phyloP scores from a whole-genome alignment of 768 basidiomycete genomes.

The Sporobolomyces phaffii region DNA sequence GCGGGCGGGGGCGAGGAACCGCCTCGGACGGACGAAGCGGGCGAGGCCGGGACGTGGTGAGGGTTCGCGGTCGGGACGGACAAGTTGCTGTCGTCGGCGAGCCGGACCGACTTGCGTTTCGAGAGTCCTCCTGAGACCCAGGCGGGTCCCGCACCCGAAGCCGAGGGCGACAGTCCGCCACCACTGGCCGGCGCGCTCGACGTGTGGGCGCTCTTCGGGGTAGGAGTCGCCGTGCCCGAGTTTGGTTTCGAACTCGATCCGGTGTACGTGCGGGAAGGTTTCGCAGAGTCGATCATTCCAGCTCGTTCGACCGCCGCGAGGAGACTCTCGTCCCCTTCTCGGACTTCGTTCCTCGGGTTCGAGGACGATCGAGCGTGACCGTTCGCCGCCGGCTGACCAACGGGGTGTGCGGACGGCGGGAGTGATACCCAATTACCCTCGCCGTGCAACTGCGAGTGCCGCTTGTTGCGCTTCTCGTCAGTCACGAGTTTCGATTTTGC shows the following conservation, averaged over 20 bases:
- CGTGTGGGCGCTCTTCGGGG: neutral
- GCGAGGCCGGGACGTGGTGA: conserved; percentile 2
- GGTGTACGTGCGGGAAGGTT: conserved; percentile 23
- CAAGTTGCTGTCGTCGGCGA: conserved; percentile 18
- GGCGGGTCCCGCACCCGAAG: neutral
- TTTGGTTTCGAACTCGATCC: neutral
- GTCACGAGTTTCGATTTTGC: conserved; percentile 7
- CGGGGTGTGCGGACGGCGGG: neutral
- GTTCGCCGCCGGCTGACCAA: neutral
- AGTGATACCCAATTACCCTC: conserved; percentile 30
- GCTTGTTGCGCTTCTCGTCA: conserved; percentile 29
- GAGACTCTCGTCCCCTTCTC: conserved; percentile 22
- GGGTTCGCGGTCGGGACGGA: neutral
- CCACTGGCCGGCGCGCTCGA: neutral
- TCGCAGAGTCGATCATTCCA: conserved; percentile 7
- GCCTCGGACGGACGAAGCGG: conserved; percentile 26
- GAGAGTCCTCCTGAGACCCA: conserved; percentile 1
- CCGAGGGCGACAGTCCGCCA: neutral
- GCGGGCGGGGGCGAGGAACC: neutral
- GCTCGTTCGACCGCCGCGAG: conserved; percentile 30
- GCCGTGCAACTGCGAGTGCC: conserved; percentile 12
- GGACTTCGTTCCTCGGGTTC: neutral
- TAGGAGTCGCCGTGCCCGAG: neutral
- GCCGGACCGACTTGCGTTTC: conserved; percentile 36
- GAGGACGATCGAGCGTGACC: neutral